These are phyloP conservation scores for Cystobasidium slooffiae DNA, from an alignment of 1,284 basidiomycete species.

Conservation along the genomic window DNA sequence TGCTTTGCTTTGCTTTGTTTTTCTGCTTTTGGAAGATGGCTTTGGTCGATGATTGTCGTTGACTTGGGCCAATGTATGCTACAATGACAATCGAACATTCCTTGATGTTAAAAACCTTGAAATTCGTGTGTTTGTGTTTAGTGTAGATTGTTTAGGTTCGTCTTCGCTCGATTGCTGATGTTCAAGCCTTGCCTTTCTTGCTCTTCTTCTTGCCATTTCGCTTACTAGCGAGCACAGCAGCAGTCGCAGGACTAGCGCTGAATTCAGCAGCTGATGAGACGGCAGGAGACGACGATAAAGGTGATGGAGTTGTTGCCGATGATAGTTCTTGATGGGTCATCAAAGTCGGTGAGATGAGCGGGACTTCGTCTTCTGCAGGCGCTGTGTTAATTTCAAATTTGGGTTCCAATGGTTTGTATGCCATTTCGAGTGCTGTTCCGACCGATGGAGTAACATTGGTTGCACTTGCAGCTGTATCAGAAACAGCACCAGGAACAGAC, in stretches of 20 bases:
- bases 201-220: conserved; percentile 20
- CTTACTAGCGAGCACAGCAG: conserved; percentile 1
- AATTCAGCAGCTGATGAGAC: conserved; percentile 20
- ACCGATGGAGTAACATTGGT: neutral
- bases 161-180: neutral
- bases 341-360: neutral
- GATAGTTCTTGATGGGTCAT: neutral
- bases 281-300: conserved; percentile 27
- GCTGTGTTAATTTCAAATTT: no score
- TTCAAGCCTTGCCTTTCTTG: conserved; percentile 18
- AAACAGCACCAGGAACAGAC: no score
- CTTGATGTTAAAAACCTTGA: neutral
- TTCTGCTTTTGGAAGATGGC: neutral
- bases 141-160: neutral
- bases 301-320: neutral
- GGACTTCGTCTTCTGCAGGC: neutral
- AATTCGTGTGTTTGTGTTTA: neutral
- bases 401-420: no score
- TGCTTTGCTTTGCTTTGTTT: neutral
- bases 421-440: no score
- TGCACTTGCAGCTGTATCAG: neutral
- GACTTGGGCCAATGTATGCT: neutral
- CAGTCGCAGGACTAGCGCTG: conserved; percentile 24
- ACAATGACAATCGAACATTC: neutral
- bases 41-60: neutral